Base-by-base conservation (phyloP, 208 protist genomes). In the Leishmania tropica region DNA sequence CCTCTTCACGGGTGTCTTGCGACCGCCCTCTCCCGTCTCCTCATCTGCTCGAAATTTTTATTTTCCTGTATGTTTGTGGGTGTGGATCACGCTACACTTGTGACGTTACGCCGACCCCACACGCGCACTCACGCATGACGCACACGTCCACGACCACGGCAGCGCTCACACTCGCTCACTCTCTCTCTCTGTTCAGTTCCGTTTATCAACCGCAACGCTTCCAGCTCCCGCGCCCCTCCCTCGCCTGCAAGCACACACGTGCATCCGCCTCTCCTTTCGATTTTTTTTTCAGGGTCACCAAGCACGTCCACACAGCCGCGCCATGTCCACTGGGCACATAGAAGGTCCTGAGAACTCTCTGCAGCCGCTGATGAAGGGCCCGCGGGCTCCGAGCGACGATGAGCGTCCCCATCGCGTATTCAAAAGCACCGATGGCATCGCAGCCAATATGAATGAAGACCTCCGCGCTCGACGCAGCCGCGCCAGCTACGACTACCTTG, bases 401-500 rank as follows among this genome's bases (percentile, higher is more conserved):
- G 68, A 40, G 31, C 71, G 54, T 17, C 24, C 73, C 2, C 79
- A 19, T 6, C 62, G 48, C 64, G 67, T 35, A 1, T 56, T 47
- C 68, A 78, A 65, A 8, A 65, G 60, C 21, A 68, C 67, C n/a
- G 67, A 45, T 19, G 45, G 45, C 68, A 19, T 86, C 64, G 67
- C 78, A 37, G 60, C 79, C 3, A 54, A 58, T 48, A 28, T 78
- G 21, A 75, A 60, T 60, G 74, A 60, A 0, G 56, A 67, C 45
- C 67, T 76, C 4, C 56, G 76, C 62, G 51, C 72, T 45, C 80
- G 71, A 19, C 84, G 84, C 75, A 87, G 80, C 80, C 24, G 4
- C 58, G 65, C n/a, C 56, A 79, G 70, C 72, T 87, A 87, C 80
- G 79, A 87, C 72, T 87, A 87, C 70, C 70, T 87, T 13, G 58